phyloP scores from a whole-genome alignment of 345 rosid genomes.

The Boechera retrofracta region DNA sequence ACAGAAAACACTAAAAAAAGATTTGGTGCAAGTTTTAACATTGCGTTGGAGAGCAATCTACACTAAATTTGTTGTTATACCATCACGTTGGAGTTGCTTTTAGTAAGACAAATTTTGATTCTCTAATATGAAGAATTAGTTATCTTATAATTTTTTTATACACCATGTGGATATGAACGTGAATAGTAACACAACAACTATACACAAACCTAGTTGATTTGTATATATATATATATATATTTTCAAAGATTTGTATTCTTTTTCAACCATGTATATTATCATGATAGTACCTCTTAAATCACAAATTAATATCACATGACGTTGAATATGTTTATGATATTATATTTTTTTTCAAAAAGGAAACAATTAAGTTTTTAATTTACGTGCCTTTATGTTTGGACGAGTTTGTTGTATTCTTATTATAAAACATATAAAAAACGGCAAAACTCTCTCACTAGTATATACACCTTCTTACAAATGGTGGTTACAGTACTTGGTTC shows the following conservation, averaged over 20 bases:
- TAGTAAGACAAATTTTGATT: too few relatives aligned
- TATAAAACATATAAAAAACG: not conserved
- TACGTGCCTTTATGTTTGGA: conserved; percentile 12
- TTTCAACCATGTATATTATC: not conserved
- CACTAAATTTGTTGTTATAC: too few relatives aligned
- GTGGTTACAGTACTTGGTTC: conserved; percentile 12
- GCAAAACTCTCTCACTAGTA: not conserved
- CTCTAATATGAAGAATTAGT: too few relatives aligned
- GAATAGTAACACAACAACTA: too few relatives aligned
- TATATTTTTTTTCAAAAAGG: not conserved
- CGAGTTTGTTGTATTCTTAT: not conserved
- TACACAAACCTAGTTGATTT: too few relatives aligned
- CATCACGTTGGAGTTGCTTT: too few relatives aligned
- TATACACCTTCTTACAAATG: conserved; percentile 22
- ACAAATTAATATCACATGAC: not conserved
- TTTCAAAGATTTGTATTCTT: not conserved
- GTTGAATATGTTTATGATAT: not conserved
- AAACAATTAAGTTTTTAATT: not conserved
- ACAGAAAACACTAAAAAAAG: too few relatives aligned
- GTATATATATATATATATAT: too few relatives aligned
- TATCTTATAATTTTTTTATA: too few relatives aligned
- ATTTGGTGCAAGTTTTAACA: too few relatives aligned
- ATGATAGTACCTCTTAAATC: not conserved
- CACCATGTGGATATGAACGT: too few relatives aligned
- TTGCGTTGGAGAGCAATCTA: too few relatives aligned